Conservation (phyloP, 495 filamentous ascomycete species). For the Trichoderma reesei region DNA sequence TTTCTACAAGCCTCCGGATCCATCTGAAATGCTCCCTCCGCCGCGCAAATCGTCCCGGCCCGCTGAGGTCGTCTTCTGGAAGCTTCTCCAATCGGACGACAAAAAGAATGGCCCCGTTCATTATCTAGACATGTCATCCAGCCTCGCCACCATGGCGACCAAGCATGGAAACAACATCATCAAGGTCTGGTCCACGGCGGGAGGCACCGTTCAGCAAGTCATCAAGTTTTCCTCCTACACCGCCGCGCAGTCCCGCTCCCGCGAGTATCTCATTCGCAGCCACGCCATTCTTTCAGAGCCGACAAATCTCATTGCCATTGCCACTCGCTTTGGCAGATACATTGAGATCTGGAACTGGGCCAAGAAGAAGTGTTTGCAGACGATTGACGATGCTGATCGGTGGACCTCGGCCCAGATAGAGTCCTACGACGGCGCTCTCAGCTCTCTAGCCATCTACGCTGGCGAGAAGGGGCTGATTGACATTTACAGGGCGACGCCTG, state of each 20-base stretch:
- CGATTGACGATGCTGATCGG: slow-evolving; percentile 25
- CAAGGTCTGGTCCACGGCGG: slow-evolving; percentile 26
- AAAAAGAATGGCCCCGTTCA: slow-evolving; percentile 11
- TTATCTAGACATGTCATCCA: slow-evolving; percentile 14
- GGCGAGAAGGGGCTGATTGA: slow-evolving; percentile 32
- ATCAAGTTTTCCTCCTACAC: slow-evolving; percentile 28
- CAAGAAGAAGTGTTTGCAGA: slow-evolving; percentile 25
- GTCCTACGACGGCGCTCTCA: slow-evolving; percentile 22
- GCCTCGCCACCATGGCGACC: slow-evolving; percentile 15
- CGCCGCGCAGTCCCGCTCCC: slow-evolving; percentile 23
- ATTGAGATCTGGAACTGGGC: slow-evolving; percentile 31
- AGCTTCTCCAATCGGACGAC: background rate
- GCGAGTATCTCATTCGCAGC: slow-evolving; percentile 31
- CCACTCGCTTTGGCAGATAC: slow-evolving; percentile 25
- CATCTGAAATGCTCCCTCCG: slow-evolving; percentile 3
- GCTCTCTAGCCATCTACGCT: slow-evolving; percentile 22
- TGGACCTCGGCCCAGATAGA: slow-evolving; percentile 27
- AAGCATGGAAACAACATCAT: slow-evolving; percentile 32
- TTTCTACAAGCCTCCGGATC: slow-evolving; percentile 2
- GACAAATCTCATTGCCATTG: slow-evolving; percentile 24
- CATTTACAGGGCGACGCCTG: slow-evolving; percentile 57
- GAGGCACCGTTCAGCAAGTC: slow-evolving; percentile 19
- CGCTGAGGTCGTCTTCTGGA: slow-evolving; percentile 9
- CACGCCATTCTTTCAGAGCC: slow-evolving; percentile 29
- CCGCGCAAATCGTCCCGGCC: background rate